phyloP scores from a whole-genome alignment of 371 early-diverging fungal species.

The Rhizomucor pusillus region DNA sequence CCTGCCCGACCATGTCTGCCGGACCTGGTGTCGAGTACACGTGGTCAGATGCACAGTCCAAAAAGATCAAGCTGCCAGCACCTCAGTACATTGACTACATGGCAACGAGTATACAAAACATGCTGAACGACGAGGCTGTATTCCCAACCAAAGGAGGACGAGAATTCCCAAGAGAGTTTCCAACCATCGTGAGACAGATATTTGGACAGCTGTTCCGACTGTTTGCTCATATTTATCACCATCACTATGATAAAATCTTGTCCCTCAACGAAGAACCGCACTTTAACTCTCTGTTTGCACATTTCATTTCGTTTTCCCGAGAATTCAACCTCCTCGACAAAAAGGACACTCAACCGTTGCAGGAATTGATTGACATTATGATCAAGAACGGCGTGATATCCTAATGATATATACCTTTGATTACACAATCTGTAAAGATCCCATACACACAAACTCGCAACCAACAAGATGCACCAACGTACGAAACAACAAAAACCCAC shows the following conservation, averaged over 20 bases:
- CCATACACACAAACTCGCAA: too few relatives aligned
- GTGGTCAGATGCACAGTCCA: slow-evolving; percentile 88
- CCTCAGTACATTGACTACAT: slow-evolving; percentile 94
- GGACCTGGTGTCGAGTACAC: slow-evolving; percentile 84
- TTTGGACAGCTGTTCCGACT: slow-evolving; percentile 87
- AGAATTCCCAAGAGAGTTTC: slow-evolving; percentile 85
- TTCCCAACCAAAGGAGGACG: slow-evolving; percentile 80
- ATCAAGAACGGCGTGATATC: slow-evolving; percentile 49
- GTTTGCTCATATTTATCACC: slow-evolving; percentile 91
- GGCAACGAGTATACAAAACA: slow-evolving; percentile 86
- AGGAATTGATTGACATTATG: slow-evolving; percentile 74
- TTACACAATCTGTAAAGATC: too few relatives aligned
- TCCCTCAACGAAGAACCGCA: slow-evolving; percentile 84
- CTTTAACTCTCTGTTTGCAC: slow-evolving; percentile 92
- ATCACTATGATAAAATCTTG: slow-evolving; percentile 87
- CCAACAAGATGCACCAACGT: too few relatives aligned
- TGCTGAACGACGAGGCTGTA: slow-evolving; percentile 81
- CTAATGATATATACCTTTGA: slow-evolving; percentile 1
- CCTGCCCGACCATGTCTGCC: slow-evolving; percentile 87
- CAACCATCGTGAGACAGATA: slow-evolving; percentile 63
- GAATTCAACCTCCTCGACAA: slow-evolving; percentile 92
- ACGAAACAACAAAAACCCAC: too few relatives aligned
- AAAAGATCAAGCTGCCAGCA: slow-evolving; percentile 82
- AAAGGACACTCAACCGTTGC: slow-evolving; percentile 84
- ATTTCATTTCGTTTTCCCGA: slow-evolving; percentile 86